Evolutionary conservation across 169 alveolate genomes (phyloP).

Genomic region (Eimeria sp.): DNA sequence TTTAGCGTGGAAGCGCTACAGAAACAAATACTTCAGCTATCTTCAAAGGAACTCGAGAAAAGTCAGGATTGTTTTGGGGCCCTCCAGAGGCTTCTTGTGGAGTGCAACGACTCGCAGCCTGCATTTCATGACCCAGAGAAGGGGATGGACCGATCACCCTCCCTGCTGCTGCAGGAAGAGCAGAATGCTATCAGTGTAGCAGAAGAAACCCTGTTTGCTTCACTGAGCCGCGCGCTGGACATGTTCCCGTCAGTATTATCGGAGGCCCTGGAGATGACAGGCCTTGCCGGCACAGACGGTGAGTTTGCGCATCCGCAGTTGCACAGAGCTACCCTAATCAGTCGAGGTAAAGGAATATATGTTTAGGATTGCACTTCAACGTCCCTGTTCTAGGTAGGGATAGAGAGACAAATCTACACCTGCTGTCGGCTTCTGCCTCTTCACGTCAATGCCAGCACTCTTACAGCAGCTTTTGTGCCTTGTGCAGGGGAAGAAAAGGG

Average conservation of each 20-base stretch:
- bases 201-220: not conserved
- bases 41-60: not conserved
- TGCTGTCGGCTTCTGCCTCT: not conserved
- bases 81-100: constrained; percentile 1
- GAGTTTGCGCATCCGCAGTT: not conserved
- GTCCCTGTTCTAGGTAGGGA: not conserved
- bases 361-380: not conserved
- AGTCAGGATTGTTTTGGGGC: constrained; percentile 4
- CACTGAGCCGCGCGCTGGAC: constrained; percentile 12
- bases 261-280: constrained; percentile 53
- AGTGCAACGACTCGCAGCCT: constrained; percentile 23
- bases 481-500: constrained; percentile 53
- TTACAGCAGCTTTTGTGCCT: not conserved
- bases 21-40: not conserved
- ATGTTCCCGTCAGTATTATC: constrained; percentile 7
- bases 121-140: not conserved
- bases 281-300: constrained; percentile 18
- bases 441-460: not conserved
- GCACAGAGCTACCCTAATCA: not conserved
- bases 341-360: not conserved
- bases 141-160: not conserved
- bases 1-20: constrained; percentile 15
- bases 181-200: not conserved
- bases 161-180: constrained; percentile 15
- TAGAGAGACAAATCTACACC: not conserved